A percentile compares a stretch with the other conserved stretches of the same genome.
These are phyloP conservation scores for Aspergillus egyptiacus DNA, from an alignment of 495 filamentous ascomycete genomes.

Conservation along the genomic window DNA sequence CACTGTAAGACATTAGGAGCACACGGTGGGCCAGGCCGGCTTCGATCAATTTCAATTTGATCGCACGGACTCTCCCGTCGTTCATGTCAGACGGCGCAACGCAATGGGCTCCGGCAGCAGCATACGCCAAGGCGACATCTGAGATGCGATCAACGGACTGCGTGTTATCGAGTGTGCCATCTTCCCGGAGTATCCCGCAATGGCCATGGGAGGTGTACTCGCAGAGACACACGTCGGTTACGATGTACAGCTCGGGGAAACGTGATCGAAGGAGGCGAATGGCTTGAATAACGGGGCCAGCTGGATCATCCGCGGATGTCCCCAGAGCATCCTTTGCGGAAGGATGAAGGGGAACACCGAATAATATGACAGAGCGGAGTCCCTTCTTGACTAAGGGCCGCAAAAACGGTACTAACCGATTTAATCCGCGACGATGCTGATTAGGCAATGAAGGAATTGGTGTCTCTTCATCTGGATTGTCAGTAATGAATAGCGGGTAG, in stretches of 20 bases:
- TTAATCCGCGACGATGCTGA: constrained; percentile 81
- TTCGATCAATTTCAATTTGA: constrained; percentile 94
- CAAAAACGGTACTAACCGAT: constrained; percentile 78
- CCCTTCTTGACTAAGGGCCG: constrained; percentile 82
- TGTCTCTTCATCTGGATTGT: constrained; percentile 85
- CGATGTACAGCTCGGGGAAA: constrained; percentile 86
- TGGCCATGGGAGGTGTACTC: constrained; percentile 99
- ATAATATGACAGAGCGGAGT: constrained; percentile 86
- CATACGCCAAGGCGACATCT: constrained; percentile 89
- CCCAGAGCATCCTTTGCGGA: constrained; percentile 84
- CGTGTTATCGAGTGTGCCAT: constrained; percentile 86
- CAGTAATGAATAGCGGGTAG: constrained; percentile 93
- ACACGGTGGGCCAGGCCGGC: constrained; percentile 81
- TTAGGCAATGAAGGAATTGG: constrained; percentile 84
- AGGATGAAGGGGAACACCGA: constrained; percentile 80
- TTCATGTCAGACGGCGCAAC: constrained; percentile 99
- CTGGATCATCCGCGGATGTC: constrained; percentile 87
- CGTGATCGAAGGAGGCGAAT: constrained; percentile 74
- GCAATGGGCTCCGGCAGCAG: constrained; percentile 88
- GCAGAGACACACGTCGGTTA: constrained; percentile 91
- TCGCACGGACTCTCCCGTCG: constrained; percentile 90
- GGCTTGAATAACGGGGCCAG: constrained; percentile 80
- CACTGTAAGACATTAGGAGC: constrained; percentile 93
- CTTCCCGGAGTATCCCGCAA: constrained; percentile 89
- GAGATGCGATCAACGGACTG: constrained; percentile 89